Evolutionary conservation across 1,284 basidiomycete species (phyloP).

Genomic region (Sanghuangporus sanghuang): DNA sequence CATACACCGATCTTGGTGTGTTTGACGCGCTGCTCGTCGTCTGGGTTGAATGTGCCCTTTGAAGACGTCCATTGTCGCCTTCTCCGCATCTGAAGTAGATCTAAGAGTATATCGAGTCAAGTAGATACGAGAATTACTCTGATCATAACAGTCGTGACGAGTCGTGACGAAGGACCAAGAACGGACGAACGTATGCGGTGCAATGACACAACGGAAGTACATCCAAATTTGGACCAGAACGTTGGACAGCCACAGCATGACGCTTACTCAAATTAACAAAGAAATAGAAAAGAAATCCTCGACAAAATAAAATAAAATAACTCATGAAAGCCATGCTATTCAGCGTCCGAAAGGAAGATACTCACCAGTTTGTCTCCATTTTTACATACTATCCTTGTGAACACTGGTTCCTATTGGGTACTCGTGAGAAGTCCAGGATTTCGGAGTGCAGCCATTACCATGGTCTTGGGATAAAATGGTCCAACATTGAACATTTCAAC

Average conservation of each 20-base stretch:
- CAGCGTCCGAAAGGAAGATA: too few relatives aligned
- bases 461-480: not conserved
- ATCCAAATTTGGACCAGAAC: too few relatives aligned
- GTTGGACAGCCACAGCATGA: too few relatives aligned
- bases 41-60: slow-evolving; percentile 49
- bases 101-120: not conserved
- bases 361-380: too few relatives aligned
- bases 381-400: not conserved
- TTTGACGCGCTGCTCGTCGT: slow-evolving; percentile 46
- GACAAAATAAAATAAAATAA: too few relatives aligned
- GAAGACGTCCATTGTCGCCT: slow-evolving; percentile 13
- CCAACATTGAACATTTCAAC: not conserved
- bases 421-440: not conserved
- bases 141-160: too few relatives aligned
- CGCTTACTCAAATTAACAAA: too few relatives aligned
- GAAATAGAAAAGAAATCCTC: too few relatives aligned
- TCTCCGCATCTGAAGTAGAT: not conserved
- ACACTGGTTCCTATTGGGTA: not conserved
- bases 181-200: not conserved
- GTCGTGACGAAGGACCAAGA: too few relatives aligned
- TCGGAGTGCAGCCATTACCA: not conserved
- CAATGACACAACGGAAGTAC: not conserved
- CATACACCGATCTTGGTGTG: slow-evolving; percentile 65
- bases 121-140: not conserved
- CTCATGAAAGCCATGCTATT: too few relatives aligned